These are phyloP conservation scores for Glonium stellatum DNA, from an alignment of 495 filamentous ascomycete genomes.

Conservation along the genomic window DNA sequence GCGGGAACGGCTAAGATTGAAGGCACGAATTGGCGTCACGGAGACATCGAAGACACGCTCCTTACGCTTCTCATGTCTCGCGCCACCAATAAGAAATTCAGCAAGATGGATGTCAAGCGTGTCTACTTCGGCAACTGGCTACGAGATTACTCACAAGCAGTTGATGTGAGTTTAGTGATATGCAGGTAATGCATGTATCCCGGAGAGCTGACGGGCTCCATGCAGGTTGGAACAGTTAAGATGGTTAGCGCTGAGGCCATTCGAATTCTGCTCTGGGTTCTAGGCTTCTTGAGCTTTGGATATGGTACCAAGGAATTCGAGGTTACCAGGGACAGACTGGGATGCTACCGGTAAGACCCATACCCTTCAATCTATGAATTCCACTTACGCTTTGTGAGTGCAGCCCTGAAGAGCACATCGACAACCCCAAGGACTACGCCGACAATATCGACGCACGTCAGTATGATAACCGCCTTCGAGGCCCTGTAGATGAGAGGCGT, in stretches of 20 bases:
- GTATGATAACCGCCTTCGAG: constrained; percentile 71
- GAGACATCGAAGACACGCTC: constrained; percentile 88
- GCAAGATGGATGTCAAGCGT: constrained; percentile 77
- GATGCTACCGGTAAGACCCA: constrained; percentile 62
- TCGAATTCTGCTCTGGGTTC: constrained; percentile 66
- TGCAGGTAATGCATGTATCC: not conserved
- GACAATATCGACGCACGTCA: constrained; percentile 79
- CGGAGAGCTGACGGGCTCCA: not conserved
- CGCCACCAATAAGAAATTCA: constrained; percentile 77
- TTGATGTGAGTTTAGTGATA: constrained; percentile 47
- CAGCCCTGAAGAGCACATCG: constrained; percentile 51
- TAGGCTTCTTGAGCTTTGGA: constrained; percentile 61
- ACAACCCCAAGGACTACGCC: constrained; percentile 75
- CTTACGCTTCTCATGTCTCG: constrained; percentile 68
- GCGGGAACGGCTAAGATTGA: constrained; percentile 66
- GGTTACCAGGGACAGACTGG: constrained; percentile 77
- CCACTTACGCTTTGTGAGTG: not conserved
- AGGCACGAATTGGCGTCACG: constrained; percentile 88
- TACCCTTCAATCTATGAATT: not conserved
- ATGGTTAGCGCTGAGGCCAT: constrained; percentile 83
- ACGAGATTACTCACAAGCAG: constrained; percentile 57
- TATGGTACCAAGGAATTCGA: constrained; percentile 91
- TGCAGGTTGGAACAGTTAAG: constrained; percentile 68
- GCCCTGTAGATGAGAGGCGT: constrained; percentile 67
- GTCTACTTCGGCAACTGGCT: constrained; percentile 89